Percentiles rank a stretch among this genome's conserved stretches.
These are phyloP conservation scores for Uncinocarpus reesii DNA, from an alignment of 2,329 filamentous ascomycete genomes.

Conservation along the genomic window DNA sequence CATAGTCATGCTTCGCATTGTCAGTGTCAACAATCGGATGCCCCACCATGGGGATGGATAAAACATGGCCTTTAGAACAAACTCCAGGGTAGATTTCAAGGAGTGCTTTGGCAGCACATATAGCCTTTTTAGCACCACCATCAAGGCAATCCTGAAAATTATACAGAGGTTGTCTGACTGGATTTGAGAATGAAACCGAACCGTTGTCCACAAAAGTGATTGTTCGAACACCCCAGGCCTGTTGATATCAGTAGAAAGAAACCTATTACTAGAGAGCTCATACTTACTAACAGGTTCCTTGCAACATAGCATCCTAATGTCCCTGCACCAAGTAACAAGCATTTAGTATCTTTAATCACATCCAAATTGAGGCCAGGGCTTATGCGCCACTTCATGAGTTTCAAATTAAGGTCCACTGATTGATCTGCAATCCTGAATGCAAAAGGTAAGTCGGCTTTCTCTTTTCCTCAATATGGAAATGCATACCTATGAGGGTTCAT, in stretches of 20 bases:
- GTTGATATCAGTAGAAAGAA: background rate
- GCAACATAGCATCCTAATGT: constrained; percentile 92
- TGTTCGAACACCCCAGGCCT: constrained; percentile 86
- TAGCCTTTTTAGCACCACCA: constrained; percentile 75
- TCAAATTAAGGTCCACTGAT: constrained; percentile 89
- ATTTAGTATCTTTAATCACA: constrained; percentile 77
- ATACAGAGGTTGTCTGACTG: constrained; percentile 87
- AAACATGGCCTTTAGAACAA: constrained; percentile 64
- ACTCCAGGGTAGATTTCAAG: constrained; percentile 85
- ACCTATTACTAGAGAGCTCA: background rate
- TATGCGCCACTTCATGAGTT: constrained; percentile 98
- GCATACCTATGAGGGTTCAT: constrained; percentile 67
- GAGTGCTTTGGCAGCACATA: constrained; percentile 67
- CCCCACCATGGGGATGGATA: constrained; percentile 91
- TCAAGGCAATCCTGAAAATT: constrained; percentile 78
- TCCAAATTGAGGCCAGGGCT: constrained; percentile 81
- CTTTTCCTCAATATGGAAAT: background rate
- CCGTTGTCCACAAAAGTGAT: constrained; percentile 96
- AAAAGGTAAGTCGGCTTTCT: background rate
- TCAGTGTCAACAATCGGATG: constrained; percentile 70
- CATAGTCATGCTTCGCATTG: constrained; percentile 62
- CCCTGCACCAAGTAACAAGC: constrained; percentile 80
- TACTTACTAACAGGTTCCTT: constrained; percentile 60
- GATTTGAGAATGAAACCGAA: constrained; percentile 88
- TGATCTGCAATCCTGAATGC: constrained; percentile 62